Evolutionary conservation across 106 monocot species (phyloP), one percentile per base, ranked within the genome.

Genomic region (Chionographis japonica): DNA sequence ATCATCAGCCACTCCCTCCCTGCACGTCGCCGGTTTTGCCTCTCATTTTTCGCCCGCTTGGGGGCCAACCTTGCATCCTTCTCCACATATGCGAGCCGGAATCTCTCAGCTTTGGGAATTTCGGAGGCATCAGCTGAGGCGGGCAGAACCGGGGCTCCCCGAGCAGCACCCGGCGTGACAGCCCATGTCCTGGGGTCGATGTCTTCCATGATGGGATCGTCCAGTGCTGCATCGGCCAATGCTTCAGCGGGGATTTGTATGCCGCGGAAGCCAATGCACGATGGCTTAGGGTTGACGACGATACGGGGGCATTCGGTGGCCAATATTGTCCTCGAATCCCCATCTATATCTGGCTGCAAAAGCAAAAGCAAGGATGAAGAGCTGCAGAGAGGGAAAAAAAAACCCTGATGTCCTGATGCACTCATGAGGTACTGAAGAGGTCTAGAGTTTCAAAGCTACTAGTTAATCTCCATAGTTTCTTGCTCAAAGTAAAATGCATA

Each of bases 21-120:
- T 3, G 78, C 80, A 14, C 97, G 84, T 46, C 92, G 66, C 18
- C 67, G 80, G 20, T 87, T 68, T 42, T 98, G 97, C 51, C 97
- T 85, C 12, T 65, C 86, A 66, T 87, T 92, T 61, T 93, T 98
- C 11, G 97, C 97, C 61, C 97, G 89, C 79, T 98, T 98, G 0
- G 89, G 97, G 52, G 97, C 92, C 65, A 93, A 68, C 55, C 87
- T 77, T 11, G 75, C 73, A 38, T 98, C 97, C 58, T 89, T 98
- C 78, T 92, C 92, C 19, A 83, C 40, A 40, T 81, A 89, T 8
- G 97, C 92, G 6, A 98, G 90, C 74, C 87, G 87, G 62, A 98
- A 93, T 40, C 66, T 89, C 76, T 98, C 97, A 0, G 92, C 92
- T 17, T 83, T 80, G n/a, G 77, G 71, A 54, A 90, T 50, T 57